Conservation (phyloP, 306 rosid genomes). For the Rubus idaeus region DNA sequence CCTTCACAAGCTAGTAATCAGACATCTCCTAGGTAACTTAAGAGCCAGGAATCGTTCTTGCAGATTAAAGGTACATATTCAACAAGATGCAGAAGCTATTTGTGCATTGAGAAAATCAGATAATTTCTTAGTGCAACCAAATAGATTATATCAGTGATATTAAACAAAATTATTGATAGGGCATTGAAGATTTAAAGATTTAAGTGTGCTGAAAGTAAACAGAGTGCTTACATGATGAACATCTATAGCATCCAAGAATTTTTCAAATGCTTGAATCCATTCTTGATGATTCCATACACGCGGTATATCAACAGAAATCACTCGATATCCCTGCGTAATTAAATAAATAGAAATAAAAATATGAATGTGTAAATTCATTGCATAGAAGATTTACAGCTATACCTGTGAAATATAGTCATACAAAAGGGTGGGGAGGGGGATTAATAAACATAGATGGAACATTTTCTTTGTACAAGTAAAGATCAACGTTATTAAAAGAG, state of each 20-base stretch:
- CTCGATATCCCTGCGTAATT: conserved; percentile 85
- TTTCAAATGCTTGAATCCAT: conserved; percentile 96
- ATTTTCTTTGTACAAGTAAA: neutral
- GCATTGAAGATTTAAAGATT: neutral
- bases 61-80: neutral
- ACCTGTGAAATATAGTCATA: neutral
- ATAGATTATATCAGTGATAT: neutral
- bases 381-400: neutral
- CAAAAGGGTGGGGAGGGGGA: neutral
- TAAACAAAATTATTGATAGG: neutral
- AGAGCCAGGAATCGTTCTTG: neutral
- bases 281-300: conserved; percentile 90
- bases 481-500: neutral
- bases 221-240: conserved; percentile 82
- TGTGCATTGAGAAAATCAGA: neutral
- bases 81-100: neutral
- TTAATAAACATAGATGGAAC: neutral
- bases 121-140: neutral
- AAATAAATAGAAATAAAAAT: neutral
- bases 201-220: neutral
- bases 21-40: neutral
- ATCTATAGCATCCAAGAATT: conserved; percentile 96
- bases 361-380: neutral
- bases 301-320: conserved; percentile 93
- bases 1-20: neutral